These are phyloP conservation scores for Sarocladiaceae sp. DNA, from an alignment of 2,329 filamentous ascomycete species.

Conservation along the genomic window DNA sequence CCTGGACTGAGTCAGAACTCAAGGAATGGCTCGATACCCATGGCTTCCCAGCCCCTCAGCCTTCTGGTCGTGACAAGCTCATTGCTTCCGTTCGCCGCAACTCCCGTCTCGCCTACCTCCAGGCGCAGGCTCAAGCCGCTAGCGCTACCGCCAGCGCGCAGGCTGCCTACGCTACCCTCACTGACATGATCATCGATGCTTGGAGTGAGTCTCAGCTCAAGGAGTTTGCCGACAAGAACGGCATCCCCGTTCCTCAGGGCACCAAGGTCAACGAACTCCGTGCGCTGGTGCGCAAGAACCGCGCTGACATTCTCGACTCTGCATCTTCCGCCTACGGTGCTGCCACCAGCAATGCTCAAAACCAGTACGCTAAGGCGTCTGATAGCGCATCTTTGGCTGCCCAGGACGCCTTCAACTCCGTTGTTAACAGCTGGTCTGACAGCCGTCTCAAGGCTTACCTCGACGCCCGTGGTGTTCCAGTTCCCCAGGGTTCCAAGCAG, in stretches of 20 bases:
- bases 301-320: slow-evolving; percentile 58
- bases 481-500: slow-evolving; percentile 63
- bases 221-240: slow-evolving; percentile 87
- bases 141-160: slow-evolving; percentile 60
- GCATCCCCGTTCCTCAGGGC: slow-evolving; percentile 79
- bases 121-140: slow-evolving; percentile 53
- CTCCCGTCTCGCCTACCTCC: slow-evolving; percentile 70
- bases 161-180: slow-evolving; percentile 66
- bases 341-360: slow-evolving; percentile 68
- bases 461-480: slow-evolving; percentile 68
- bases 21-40: slow-evolving; percentile 90
- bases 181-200: slow-evolving; percentile 76
- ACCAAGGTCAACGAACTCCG: slow-evolving; percentile 85
- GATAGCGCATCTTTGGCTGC: slow-evolving; percentile 56
- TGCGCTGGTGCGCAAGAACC: slow-evolving; percentile 83
- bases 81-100: slow-evolving; percentile 88
- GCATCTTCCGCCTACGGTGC: slow-evolving; percentile 60
- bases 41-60: slow-evolving; percentile 81
- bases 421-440: slow-evolving; percentile 61
- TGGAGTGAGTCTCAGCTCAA: slow-evolving; percentile 90
- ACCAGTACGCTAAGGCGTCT: slow-evolving; percentile 71
- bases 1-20: slow-evolving; percentile 88
- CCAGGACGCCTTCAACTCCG: slow-evolving; percentile 61
- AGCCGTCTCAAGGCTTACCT: slow-evolving; percentile 72
- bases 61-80: slow-evolving; percentile 75